Evolutionary conservation across 2,329 filamentous ascomycete genomes (phyloP).

Genomic region (Spiromastix sp.): DNA sequence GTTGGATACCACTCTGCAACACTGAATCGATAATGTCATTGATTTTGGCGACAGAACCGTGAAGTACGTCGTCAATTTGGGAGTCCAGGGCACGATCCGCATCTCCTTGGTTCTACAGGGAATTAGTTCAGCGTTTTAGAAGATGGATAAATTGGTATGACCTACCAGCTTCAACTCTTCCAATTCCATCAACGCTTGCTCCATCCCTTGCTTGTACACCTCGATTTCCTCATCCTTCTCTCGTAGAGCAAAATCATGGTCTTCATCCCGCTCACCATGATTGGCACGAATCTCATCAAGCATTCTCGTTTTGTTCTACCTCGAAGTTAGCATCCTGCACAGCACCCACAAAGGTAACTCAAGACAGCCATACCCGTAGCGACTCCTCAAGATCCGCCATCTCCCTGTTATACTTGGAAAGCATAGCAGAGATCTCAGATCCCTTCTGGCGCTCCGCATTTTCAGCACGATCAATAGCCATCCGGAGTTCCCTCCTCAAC

Average conservation of each 20-base stretch:
- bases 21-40: conserved; percentile 97
- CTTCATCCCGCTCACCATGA: conserved; percentile 68
- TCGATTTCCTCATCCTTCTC: conserved; percentile 98
- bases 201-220: conserved; percentile 96
- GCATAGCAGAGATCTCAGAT: conserved; percentile 86
- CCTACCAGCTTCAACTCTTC: conserved; percentile 64
- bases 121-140: background rate
- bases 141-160: conserved; percentile 1
- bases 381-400: conserved; percentile 95
- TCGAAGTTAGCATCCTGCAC: conserved; percentile 13
- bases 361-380: conserved; percentile 49
- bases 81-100: conserved; percentile 75
- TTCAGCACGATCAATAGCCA: conserved; percentile 84
- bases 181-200: conserved; percentile 85
- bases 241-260: conserved; percentile 72
- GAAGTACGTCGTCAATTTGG: conserved; percentile 80
- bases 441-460: conserved; percentile 89
- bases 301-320: conserved; percentile 72
- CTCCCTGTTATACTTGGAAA: conserved; percentile 92
- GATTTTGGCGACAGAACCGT: conserved; percentile 82
- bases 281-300: conserved; percentile 75
- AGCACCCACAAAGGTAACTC: conserved; percentile 4
- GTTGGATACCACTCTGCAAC: conserved; percentile 79
- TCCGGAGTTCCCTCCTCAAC: conserved; percentile 80
- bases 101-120: conserved; percentile 54